Evolutionary conservation across 176 grass and related monocot genomes (phyloP), one percentile per base, ranked within the genome.

Genomic region (Poa pratensis): DNA sequence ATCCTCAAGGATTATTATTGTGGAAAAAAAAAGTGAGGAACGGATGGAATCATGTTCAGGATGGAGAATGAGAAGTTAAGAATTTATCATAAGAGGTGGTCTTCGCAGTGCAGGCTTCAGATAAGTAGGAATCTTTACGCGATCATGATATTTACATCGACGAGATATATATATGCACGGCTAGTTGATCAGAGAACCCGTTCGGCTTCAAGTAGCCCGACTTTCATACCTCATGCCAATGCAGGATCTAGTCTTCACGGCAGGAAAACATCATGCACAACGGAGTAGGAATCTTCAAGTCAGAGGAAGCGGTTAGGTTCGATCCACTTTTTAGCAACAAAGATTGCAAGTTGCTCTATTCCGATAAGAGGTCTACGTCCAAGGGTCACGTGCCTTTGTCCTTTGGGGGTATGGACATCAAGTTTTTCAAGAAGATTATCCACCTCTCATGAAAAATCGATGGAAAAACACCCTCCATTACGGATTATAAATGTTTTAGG

Each of bases 111-210:
- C 17, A 58, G 24, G 2, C 5, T 3, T 55, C 5, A 55, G 80
- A 83, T 87, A 68, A 67, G 84, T 20, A 60, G 15, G 88, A 90
- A 86, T 81, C n/a, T 37, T 22, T 55, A 40, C 55, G 42, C 43
- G 34, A 64, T 77, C 19, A 19, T 57, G 75, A 72, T 84, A 0
- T 42, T 30, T 70, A 34, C 28, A 19, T 26, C 26, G 26, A 55
- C 28, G 28, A 19, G 27, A 53, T 43, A 20, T 16, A 53, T 43
- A 20, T 16, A 51, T 61, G 65, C 52, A 71, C 61, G 54, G 40
- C 72, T 24, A 61, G 23, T 61, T 61, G 55, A 59, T 58, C 34
- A 40, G 7, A 22, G 20, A 59, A 59, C 18, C 52, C 52, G 52
- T 20, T 20, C 52, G 5, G 53, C 53, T 57, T n/a, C 19, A 57